These are phyloP conservation scores for Uncinocarpus reesii DNA, from an alignment of 2,329 filamentous ascomycete species.

Conservation along the genomic window DNA sequence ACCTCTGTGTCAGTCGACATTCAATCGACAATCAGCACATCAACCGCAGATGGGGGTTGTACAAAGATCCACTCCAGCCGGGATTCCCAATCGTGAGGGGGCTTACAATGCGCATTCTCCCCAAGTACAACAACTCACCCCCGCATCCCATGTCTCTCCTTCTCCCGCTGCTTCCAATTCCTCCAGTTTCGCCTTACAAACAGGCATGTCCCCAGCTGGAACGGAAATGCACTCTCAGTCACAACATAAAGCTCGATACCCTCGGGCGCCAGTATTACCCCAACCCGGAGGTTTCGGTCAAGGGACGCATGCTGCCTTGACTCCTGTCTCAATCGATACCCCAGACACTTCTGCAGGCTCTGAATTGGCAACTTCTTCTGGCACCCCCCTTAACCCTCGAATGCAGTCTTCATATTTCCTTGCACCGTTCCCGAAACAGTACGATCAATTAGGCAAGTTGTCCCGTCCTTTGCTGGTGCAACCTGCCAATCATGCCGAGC, in stretches of 20 bases:
- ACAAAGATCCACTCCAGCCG: conserved; percentile 49
- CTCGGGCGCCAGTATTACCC: conserved; percentile 1
- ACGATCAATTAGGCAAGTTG: conserved; percentile 87
- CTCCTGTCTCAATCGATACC: conserved; percentile 30
- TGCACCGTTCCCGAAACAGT: conserved; percentile 83
- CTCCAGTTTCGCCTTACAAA: conserved; percentile 50
- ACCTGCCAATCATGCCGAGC: conserved; percentile 36
- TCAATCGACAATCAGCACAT: conserved; percentile 68
- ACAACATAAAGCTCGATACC: conserved; percentile 15
- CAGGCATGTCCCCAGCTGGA: conserved; percentile 51
- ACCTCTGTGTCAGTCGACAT: conserved; percentile 40
- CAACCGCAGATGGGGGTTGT: conserved; percentile 58
- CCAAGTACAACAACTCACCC: conserved; percentile 54
- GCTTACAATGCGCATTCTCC: conserved; percentile 47
- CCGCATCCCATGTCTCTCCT: conserved; percentile 62
- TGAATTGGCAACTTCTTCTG: background rate
- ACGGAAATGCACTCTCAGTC: conserved; percentile 40
- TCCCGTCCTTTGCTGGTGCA: conserved; percentile 21
- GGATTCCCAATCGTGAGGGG: conserved; percentile 37
- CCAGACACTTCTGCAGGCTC: conserved; percentile 21
- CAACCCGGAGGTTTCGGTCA: conserved; percentile 1
- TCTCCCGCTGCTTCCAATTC: conserved; percentile 50
- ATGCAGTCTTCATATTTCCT: conserved; percentile 58
- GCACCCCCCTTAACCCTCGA: conserved; percentile 19
- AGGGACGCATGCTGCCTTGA: conserved; percentile 20